These are phyloP conservation scores for Botryosphaeria dothidea DNA, from an alignment of 2,329 filamentous ascomycete species.

Conservation along the genomic window DNA sequence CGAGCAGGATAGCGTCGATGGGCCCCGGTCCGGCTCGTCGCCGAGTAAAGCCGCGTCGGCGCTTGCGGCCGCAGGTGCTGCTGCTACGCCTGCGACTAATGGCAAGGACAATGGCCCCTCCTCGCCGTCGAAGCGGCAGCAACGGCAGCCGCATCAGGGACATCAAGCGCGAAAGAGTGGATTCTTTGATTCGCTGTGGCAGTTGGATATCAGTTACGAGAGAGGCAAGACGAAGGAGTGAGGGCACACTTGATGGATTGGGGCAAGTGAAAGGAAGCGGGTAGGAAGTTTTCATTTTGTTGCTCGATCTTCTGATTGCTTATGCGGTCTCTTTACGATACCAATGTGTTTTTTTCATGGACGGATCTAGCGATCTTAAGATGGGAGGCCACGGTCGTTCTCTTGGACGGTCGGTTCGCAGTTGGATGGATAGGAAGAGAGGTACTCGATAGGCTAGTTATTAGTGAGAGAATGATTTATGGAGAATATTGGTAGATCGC, in stretches of 20 bases:
- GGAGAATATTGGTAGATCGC: neutral
- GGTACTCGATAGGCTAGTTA: neutral
- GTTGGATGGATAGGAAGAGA: neutral
- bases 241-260: neutral
- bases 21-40: neutral
- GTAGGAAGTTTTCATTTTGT: neutral
- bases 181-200: conserved; percentile 41
- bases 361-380: neutral
- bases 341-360: neutral
- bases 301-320: neutral
- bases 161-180: conserved; percentile 29
- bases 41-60: conserved; percentile 3
- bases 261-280: neutral
- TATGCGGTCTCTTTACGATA: neutral
- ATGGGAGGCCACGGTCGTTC: no score
- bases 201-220: conserved; percentile 42
- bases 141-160: conserved; percentile 26
- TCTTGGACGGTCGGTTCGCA: no score
- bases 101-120: neutral
- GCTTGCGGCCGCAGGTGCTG: neutral
- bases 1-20: neutral
- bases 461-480: neutral
- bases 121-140: conserved; percentile 24
- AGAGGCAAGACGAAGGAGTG: conserved; percentile 36
- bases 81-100: neutral